phyloP scores from a whole-genome alignment of 2,329 filamentous ascomycete genomes.

The Botrytis fabae region DNA sequence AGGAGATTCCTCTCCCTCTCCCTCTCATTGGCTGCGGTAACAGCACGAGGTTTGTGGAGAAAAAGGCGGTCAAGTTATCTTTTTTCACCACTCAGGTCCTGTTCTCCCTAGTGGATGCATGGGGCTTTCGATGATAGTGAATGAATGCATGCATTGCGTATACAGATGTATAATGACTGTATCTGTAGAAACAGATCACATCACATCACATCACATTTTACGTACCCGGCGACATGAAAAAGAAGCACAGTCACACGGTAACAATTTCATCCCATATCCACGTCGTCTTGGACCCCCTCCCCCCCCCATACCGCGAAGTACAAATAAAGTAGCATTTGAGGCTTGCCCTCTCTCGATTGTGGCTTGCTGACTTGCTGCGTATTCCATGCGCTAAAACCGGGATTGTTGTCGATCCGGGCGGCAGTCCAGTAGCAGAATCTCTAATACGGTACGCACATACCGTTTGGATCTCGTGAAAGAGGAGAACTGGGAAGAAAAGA shows the following conservation, averaged over 20 bases:
- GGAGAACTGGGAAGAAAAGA: background rate
- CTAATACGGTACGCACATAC: slow-evolving; percentile 8
- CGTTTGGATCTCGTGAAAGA: background rate
- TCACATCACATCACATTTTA: slow-evolving; percentile 8
- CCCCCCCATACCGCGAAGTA: background rate
- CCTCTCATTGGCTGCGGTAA: background rate
- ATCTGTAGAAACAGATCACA: background rate
- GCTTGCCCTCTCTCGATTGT: slow-evolving; percentile 5
- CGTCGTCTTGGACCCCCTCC: background rate
- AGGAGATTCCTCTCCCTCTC: background rate
- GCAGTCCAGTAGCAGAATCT: slow-evolving; percentile 6
- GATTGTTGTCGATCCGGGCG: slow-evolving; percentile 18
- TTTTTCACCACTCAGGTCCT: background rate
- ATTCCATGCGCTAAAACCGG: background rate
- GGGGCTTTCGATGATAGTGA: background rate
- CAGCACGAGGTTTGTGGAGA: background rate
- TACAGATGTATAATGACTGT: background rate
- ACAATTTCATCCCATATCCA: background rate
- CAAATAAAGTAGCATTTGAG: slow-evolving; percentile 7
- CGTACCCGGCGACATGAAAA: background rate
- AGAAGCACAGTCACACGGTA: background rate
- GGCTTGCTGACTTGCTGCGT: slow-evolving; percentile 12
- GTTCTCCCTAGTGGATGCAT: background rate
- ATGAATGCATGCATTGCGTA: slow-evolving; percentile 11
- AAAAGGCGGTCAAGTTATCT: background rate